These are phyloP conservation scores for Leishmania tarentolae DNA, from an alignment of 208 protist genomes.

Conservation along the genomic window DNA sequence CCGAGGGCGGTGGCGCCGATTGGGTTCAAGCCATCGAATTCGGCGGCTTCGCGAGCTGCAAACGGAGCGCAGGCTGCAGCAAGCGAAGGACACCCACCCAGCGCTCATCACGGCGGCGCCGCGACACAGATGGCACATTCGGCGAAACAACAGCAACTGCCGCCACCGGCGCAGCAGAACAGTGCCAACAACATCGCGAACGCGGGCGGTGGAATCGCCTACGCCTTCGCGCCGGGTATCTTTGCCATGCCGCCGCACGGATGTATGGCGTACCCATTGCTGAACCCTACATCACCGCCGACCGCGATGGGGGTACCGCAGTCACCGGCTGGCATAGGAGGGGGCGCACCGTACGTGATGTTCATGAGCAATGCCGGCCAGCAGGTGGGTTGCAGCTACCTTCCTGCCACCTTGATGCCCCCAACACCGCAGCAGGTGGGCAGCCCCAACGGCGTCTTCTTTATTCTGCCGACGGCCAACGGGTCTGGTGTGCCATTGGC, in stretches of 20 bases:
- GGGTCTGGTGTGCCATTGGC: constrained; percentile 1
- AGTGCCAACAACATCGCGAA: not conserved
- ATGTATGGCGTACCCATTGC: constrained; percentile 9
- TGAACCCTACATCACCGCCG: not conserved
- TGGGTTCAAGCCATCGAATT: constrained; percentile 1
- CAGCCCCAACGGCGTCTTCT: constrained; percentile 23
- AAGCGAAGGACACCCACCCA: not conserved
- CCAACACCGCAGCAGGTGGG: constrained; percentile 12
- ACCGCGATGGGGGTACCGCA: constrained; percentile 1
- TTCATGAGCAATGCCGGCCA: constrained; percentile 15
- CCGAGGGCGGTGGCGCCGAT: constrained; percentile 61
- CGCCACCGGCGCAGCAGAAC: not conserved
- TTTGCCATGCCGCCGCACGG: constrained; percentile 9
- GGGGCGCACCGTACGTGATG: constrained; percentile 21
- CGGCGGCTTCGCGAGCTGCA: not conserved
- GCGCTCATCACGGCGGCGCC: not conserved
- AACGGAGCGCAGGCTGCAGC: not conserved
- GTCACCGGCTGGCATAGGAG: not conserved
- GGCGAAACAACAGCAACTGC: constrained; percentile 2
- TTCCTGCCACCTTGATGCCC: constrained; percentile 14
- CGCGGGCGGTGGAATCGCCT: constrained; percentile 6
- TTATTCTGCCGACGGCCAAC: constrained; percentile 13
- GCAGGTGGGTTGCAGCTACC: constrained; percentile 5
- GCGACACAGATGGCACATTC: not conserved
- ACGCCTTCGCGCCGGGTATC: constrained; percentile 16